Evolutionary conservation across 176 grass and related monocot species (phyloP).

Genomic region (Musa schizocarpa): DNA sequence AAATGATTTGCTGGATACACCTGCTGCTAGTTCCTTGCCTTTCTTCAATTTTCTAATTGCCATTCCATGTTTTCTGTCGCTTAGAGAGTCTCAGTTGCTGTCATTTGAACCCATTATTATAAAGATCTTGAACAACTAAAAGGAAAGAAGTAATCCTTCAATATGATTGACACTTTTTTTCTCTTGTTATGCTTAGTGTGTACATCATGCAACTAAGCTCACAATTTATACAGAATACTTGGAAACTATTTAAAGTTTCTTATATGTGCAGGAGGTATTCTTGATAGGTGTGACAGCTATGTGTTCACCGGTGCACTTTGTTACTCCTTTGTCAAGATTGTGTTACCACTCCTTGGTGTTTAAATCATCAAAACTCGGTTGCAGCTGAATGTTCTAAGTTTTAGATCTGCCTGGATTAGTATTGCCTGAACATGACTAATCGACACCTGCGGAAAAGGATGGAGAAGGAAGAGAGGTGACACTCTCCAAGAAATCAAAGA

Average conservation of each 20-base stretch:
- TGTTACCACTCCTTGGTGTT: slow-evolving; percentile 53
- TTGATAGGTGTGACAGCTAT: slow-evolving; percentile 95
- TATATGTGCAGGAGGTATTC: slow-evolving; percentile 69
- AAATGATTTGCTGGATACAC: no score
- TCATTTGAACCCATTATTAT: neutral
- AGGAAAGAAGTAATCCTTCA: neutral
- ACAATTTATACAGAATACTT: neutral
- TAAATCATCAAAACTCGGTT: slow-evolving; percentile 12
- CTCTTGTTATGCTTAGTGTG: neutral
- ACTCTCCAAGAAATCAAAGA: neutral
- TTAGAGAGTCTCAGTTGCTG: neutral
- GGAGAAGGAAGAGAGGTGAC: neutral
- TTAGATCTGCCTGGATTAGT: neutral
- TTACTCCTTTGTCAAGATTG: slow-evolving; percentile 91
- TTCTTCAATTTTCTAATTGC: no score
- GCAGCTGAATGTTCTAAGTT: neutral
- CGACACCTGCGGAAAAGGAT: neutral
- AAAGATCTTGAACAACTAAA: neutral
- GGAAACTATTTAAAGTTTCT: neutral
- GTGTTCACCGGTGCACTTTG: slow-evolving; percentile 93
- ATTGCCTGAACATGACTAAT: neutral
- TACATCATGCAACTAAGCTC: neutral
- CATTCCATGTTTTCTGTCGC: no score
- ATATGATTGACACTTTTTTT: neutral
- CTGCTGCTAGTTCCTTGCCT: no score